phyloP scores from a whole-genome alignment of 306 rosid genomes.

The Pterocarpus santalinus region DNA sequence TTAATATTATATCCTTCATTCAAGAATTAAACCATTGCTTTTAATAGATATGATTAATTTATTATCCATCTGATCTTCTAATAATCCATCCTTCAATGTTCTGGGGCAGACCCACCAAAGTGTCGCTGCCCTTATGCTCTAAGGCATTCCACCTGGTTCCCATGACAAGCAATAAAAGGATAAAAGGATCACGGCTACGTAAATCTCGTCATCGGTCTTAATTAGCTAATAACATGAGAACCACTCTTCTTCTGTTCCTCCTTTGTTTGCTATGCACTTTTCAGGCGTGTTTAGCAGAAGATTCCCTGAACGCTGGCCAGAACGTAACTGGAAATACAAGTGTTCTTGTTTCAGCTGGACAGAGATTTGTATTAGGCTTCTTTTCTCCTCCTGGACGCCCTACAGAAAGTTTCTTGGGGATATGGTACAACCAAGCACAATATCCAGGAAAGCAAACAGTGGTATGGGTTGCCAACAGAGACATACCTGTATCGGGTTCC shows the following conservation, averaged over 20 bases:
- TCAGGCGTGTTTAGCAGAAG: not conserved
- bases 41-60: too few species aligned
- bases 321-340: not conserved
- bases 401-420: slow-evolving; percentile 49
- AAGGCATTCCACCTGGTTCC: too few species aligned
- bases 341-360: slow-evolving; percentile 44
- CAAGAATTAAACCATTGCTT: too few species aligned
- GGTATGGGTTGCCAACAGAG: slow-evolving; percentile 59
- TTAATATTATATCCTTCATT: too few species aligned
- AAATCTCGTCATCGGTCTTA: too few species aligned
- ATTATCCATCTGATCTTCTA: too few species aligned
- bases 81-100: too few species aligned
- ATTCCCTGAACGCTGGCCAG: not conserved
- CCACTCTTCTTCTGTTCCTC: not conserved
- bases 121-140: too few species aligned
- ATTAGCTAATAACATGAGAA: not conserved
- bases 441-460: not conserved
- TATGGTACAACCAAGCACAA: slow-evolving; percentile 29
- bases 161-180: too few species aligned
- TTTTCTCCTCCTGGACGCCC: slow-evolving; percentile 40
- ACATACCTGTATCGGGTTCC: not conserved
- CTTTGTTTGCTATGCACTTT: too few species aligned
- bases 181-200: too few species aligned
- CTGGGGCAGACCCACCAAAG: too few species aligned
- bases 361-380: slow-evolving; percentile 52